Evolutionary conservation across 306 rosid genomes (phyloP), one percentile per base, ranked within the genome.

Genomic region (Trichosanthes truncata): DNA sequence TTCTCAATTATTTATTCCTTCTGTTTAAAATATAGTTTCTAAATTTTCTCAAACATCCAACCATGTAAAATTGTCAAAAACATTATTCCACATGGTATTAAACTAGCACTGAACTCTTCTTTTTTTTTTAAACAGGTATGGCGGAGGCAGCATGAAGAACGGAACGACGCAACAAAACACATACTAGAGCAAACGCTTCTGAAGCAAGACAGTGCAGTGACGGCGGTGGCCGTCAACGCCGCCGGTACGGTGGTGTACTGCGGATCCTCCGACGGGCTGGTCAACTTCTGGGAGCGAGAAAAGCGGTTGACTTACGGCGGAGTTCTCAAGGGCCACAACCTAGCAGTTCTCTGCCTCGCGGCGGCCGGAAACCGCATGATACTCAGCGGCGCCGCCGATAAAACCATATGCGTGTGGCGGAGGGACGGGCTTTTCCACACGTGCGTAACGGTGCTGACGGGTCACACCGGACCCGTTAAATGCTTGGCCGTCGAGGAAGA

Each of bases 311-410:
- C 80, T 0, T 96, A 91, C 33, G 96, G 94, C 4, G 98, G 99
- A 31, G 89, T 82, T 65, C 88, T 96, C 11, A 92, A 71, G 78
- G 98, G 98, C 1, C 99, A 96, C 75, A 91, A 83, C 80, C 84
- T 90, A 2, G 97, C 97, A 2, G 96, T 96, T 21, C 86, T 96
- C 40, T 96, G 99, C 48, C 83, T 96, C 11, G 75, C 76, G 4
- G 79, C 97, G 0, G 94, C 89, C 0, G 99, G 98, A 1, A 72
- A 48, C 33, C 36, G 15, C 1, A 31, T 93, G 76, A 85, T 90
- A 76, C 88, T 91, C 21, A 96, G 94, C 33, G 99, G 99, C 2
- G 90, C 97, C 0, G 98, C 98, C 2, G 99, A 96, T 36, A 91
- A 93, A 82, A 91, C 89, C 0, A 93, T 96, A 61, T 90, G 97